Conservation (phyloP, 768 basidiomycete genomes). For the Trichaptum fuscoviolaceum region DNA sequence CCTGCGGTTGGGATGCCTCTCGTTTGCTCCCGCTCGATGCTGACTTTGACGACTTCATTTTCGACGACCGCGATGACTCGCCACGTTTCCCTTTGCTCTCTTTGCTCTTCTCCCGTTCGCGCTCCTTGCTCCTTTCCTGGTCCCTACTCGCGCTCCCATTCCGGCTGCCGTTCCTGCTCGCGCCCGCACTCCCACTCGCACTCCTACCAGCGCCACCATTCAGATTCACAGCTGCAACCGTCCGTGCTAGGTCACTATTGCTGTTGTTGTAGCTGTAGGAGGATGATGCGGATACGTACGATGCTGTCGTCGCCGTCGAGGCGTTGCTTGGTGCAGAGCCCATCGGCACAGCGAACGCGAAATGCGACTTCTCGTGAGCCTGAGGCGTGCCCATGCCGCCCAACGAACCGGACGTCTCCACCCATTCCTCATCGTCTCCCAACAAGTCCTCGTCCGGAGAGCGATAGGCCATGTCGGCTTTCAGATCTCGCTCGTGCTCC, state of each 20-base stretch:
- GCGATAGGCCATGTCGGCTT: background rate
- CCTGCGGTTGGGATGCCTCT: conserved; percentile 15
- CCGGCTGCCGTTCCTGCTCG: background rate
- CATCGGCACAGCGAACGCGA: conserved; percentile 15
- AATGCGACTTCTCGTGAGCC: conserved; percentile 19
- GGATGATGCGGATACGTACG: conserved; percentile 16
- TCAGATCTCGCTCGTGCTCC: background rate
- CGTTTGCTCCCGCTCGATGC: background rate
- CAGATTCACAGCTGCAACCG: conserved; percentile 7
- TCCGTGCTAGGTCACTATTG: background rate
- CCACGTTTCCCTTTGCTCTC: conserved; percentile 32
- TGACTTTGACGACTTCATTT: conserved; percentile 1
- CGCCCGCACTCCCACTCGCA: background rate
- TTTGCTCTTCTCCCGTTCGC: conserved; percentile 39
- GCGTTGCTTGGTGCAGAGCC: conserved; percentile 23
- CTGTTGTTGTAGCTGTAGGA: background rate
- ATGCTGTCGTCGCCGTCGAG: conserved; percentile 9
- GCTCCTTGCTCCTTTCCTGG: conserved; percentile 13
- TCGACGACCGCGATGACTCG: conserved; percentile 15
- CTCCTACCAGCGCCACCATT: background rate
- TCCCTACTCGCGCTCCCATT: background rate
- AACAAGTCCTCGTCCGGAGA: background rate
- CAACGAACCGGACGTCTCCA: conserved; percentile 55
- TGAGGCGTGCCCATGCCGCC: conserved; percentile 25
- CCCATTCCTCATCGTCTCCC: conserved; percentile 46